Evolutionary conservation across 345 rosid genomes (phyloP).

Genomic region (Ceriops decandra): DNA sequence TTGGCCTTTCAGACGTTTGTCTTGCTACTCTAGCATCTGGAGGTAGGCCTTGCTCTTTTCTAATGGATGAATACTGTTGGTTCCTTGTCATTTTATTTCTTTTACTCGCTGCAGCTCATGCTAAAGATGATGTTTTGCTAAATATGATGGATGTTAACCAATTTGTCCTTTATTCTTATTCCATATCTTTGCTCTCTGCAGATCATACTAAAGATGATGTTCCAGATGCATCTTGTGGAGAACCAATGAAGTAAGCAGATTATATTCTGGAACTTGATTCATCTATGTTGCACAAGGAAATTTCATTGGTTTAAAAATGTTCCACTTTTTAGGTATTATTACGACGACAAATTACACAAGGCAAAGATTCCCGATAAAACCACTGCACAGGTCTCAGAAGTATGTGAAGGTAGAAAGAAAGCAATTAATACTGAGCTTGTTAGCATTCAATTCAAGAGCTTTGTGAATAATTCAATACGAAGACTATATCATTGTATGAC

Average conservation of each 20-base stretch:
- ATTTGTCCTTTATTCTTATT: conserved; percentile 7
- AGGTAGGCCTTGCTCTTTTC: conserved; percentile 14
- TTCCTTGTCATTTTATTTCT: not conserved
- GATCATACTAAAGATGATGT: conserved; percentile 34
- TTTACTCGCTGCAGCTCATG: not conserved
- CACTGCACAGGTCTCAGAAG: conserved; percentile 17
- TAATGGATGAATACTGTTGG: not conserved
- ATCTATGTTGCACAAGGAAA: conserved; percentile 1
- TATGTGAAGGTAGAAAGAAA: conserved; percentile 39
- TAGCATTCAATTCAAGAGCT: not conserved
- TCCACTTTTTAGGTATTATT: conserved; percentile 26
- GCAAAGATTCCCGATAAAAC: conserved; percentile 15
- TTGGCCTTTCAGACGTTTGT: conserved; percentile 79
- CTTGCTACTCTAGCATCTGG: conserved; percentile 69
- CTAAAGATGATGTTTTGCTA: not conserved
- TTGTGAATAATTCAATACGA: not conserved
- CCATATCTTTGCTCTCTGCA: conserved; percentile 19
- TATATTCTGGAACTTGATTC: conserved; percentile 7
- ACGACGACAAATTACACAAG: conserved; percentile 26
- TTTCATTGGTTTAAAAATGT: not conserved
- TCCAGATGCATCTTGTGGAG: conserved; percentile 23
- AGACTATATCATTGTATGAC: not conserved
- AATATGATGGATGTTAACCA: not conserved
- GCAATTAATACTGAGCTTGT: not conserved
- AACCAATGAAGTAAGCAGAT: conserved; percentile 40